Evolutionary conservation across 2,329 filamentous ascomycete genomes (phyloP), one percentile per base, ranked within the genome.

Genomic region (Hirsutella minnesotensis): DNA sequence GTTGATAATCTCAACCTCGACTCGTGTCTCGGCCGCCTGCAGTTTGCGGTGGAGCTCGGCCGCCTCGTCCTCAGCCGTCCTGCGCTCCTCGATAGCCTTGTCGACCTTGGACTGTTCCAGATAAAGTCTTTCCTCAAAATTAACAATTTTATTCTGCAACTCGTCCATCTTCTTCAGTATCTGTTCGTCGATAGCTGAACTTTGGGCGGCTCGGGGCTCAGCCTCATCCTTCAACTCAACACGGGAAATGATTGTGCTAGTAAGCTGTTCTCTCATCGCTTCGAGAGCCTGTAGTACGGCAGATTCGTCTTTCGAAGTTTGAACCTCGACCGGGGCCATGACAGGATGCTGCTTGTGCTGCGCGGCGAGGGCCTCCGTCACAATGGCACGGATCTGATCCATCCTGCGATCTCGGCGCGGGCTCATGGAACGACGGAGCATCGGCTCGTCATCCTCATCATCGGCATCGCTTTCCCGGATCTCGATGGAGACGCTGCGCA

Each of bases 381-480:
- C 73, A 36, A 78, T 77, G 20, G 69, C 67, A 42, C 81, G 82
- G 49, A 98, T 86, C 59, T 90, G 87, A 45, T 95, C 88, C 53
- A 89, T 62, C 52, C 79, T 86, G 53, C 81, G 81, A 56, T 94
- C 87, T 47, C 81, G 76, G 44, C 77, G 75, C 16, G 88, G 86
- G 51, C 89, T 95, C 51, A 81, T 72, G 5, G 84, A 83, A 41
- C 86, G 80, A 57, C 78, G 72, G 48, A 71, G 65, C 46, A 65
- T 47, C 43, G 78, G 73, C 44, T 81, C 85, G 19, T 95, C 88
- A 50, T 94, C 89, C 56, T 95, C 88, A 48, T 95, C 89, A 58
- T 96, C 90, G 10, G 92, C 90, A 63, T 96, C 92, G 57, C 90
- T 95, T 46, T 94, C 80, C 39, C 77, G 71, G 3, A 73, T 56